A percentile compares a stretch with the other conserved stretches of the same genome.
Conservation (phyloP, 805 yeast species). For the Saccharomycopsis capsularis region DNA sequence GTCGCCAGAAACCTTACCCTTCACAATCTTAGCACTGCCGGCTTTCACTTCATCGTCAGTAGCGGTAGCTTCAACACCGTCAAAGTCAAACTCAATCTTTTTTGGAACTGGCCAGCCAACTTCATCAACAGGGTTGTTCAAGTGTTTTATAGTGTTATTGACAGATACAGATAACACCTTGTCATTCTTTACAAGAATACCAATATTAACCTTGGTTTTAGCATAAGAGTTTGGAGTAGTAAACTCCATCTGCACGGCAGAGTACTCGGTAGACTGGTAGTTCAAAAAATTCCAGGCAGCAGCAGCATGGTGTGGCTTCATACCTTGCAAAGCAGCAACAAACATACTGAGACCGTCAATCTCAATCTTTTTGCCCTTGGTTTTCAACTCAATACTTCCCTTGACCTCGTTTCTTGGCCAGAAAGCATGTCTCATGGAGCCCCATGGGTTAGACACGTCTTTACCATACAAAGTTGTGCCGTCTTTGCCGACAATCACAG, state of each 20-base stretch:
- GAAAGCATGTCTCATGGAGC: constrained; percentile 89
- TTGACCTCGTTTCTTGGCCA: constrained; percentile 83
- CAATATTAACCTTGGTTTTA: constrained; percentile 70
- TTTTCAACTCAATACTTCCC: constrained; percentile 46
- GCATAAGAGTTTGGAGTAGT: constrained; percentile 91
- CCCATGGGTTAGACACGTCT: constrained; percentile 85
- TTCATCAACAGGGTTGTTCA: constrained; percentile 51
- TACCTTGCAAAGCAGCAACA: constrained; percentile 95
- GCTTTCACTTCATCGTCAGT: constrained; percentile 37
- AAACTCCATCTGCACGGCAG: constrained; percentile 90
- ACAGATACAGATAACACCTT: constrained; percentile 60
- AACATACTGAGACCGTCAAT: constrained; percentile 55
- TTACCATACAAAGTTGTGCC: constrained; percentile 87
- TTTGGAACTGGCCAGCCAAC: constrained; percentile 92
- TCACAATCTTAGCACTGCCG: constrained; percentile 32
- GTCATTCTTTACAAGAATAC: constrained; percentile 59
- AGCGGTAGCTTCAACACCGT: constrained; percentile 41
- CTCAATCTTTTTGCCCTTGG: constrained; percentile 28
- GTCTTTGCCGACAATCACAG: constrained; percentile 84
- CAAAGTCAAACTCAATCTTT: constrained; percentile 50
- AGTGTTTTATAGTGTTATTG: constrained; percentile 58
- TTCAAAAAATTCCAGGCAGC: constrained; percentile 91
- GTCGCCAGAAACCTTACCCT: constrained; percentile 51
- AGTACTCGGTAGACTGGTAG: constrained; percentile 68
- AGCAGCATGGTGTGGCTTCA: constrained; percentile 99